These are phyloP conservation scores for Pseudovirgaria hyperparasitica DNA, from an alignment of 2,329 filamentous ascomycete species.

Conservation along the genomic window DNA sequence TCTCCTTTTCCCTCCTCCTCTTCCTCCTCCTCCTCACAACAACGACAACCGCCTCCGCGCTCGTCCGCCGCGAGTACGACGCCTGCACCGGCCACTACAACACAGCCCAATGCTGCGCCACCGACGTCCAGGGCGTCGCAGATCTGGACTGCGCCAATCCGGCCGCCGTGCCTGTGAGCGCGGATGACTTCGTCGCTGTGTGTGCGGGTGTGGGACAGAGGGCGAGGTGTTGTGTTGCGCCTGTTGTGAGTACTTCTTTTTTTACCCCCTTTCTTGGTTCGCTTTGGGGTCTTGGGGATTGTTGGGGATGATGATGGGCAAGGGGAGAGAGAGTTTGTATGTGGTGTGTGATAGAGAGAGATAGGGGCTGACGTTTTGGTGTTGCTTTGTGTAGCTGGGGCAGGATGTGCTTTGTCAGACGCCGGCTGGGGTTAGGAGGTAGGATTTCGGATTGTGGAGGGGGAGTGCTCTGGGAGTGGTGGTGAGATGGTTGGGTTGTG, in stretches of 20 bases:
- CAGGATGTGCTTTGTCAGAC: background rate
- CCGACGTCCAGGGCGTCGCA: slow-evolving; percentile 45
- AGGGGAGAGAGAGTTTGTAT: background rate
- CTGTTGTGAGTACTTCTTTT: slow-evolving; percentile 21
- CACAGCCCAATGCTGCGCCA: slow-evolving; percentile 46
- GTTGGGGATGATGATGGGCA: slow-evolving; percentile 19
- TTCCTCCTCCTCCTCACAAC: too few species aligned
- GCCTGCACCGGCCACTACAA: slow-evolving; percentile 20
- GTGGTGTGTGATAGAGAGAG: slow-evolving; percentile 2
- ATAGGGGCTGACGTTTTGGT: background rate
- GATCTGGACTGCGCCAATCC: slow-evolving; percentile 43
- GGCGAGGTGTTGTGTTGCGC: slow-evolving; percentile 45
- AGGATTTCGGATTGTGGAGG: background rate
- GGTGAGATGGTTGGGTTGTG: too few species aligned
- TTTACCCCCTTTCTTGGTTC: background rate
- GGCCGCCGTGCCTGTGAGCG: slow-evolving; percentile 22
- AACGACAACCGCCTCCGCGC: too few species aligned
- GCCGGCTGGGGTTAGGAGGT: background rate
- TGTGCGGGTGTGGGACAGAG: slow-evolving; percentile 40
- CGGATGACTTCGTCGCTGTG: slow-evolving; percentile 32
- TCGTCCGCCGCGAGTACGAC: too few species aligned
- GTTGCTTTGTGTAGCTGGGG: background rate
- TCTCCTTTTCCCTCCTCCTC: too few species aligned
- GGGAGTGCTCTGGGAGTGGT: background rate
- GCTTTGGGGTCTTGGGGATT: background rate